Conservation (phyloP, 129 eudicot genomes). For the Saposhnikovia divaricata region DNA sequence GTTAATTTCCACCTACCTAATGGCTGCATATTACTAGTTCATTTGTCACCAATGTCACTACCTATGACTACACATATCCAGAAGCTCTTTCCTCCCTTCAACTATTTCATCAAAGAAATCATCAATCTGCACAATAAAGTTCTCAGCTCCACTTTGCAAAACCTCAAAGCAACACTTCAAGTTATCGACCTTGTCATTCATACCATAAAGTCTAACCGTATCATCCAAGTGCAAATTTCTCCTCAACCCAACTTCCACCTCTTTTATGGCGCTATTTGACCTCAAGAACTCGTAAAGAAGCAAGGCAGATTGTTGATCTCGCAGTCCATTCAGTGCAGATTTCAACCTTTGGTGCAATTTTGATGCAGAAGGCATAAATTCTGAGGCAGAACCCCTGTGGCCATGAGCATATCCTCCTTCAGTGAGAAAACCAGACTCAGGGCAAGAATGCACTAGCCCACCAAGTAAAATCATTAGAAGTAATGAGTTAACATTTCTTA, state of each 20-base stretch:
- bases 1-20: constrained; percentile 4
- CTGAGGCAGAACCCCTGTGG: constrained; percentile 25
- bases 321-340: constrained; percentile 20
- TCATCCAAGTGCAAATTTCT: neutral
- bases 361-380: constrained; percentile 35
- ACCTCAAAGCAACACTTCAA: constrained; percentile 47
- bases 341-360: constrained; percentile 29
- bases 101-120: constrained; percentile 73
- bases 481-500: constrained; percentile 36
- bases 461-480: constrained; percentile 38
- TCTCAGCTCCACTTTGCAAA: constrained; percentile 51
- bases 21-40: neutral
- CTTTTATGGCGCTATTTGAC: constrained; percentile 28
- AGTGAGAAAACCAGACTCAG: constrained; percentile 19
- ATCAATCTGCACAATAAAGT: constrained; percentile 54
- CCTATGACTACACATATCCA: constrained; percentile 57
- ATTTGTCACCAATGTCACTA: constrained; percentile 3
- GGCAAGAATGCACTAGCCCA: constrained; percentile 38
- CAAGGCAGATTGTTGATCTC: constrained; percentile 14
- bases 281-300: constrained; percentile 35
- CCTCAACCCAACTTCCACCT: neutral
- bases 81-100: constrained; percentile 61
- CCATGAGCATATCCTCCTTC: constrained; percentile 16
- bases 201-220: neutral
- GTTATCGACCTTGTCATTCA: constrained; percentile 41